phyloP scores from a whole-genome alignment of 2,329 filamentous ascomycete species.

The Alternaria gansuensis region DNA sequence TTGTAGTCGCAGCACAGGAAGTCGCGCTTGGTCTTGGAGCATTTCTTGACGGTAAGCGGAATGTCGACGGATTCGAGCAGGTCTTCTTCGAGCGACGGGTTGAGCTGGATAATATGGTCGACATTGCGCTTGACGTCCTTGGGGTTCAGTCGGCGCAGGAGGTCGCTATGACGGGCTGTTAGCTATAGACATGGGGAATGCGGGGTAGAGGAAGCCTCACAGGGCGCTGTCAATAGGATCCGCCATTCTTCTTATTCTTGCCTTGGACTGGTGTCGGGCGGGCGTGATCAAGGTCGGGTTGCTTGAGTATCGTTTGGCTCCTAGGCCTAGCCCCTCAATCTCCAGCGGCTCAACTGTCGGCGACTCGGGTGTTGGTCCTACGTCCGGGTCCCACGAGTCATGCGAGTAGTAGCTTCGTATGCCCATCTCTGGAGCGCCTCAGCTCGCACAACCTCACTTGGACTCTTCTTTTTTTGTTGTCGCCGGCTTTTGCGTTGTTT shows the following conservation, averaged over 20 bases:
- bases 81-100: slow-evolving; percentile 93
- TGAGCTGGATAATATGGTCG: slow-evolving; percentile 84
- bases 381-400: slow-evolving; percentile 33
- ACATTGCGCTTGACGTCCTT: slow-evolving; percentile 91
- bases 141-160: slow-evolving; percentile 96
- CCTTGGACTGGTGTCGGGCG: slow-evolving; percentile 10
- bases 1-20: slow-evolving; percentile 99
- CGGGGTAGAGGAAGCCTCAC: slow-evolving; percentile 58
- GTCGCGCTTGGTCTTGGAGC: slow-evolving; percentile 87
- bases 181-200: slow-evolving; percentile 6
- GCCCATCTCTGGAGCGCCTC: slow-evolving; percentile 27
- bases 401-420: slow-evolving; percentile 13
- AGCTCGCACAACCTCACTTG: slow-evolving; percentile 18
- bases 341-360: slow-evolving; percentile 24
- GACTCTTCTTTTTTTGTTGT: neutral
- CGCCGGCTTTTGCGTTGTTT: neutral
- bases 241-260: slow-evolving; percentile 39
- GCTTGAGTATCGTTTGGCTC: slow-evolving; percentile 27
- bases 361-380: slow-evolving; percentile 26
- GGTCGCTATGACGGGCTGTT: slow-evolving; percentile 71
- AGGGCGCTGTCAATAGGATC: slow-evolving; percentile 71
- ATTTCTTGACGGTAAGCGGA: slow-evolving; percentile 85
- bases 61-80: slow-evolving; percentile 98
- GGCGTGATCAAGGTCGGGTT: slow-evolving; percentile 30
- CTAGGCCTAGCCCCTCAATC: slow-evolving; percentile 34